A percentile compares a stretch with the other conserved stretches of the same genome.
Conservation (phyloP, 2,329 filamentous ascomycete genomes). For the Myriosclerotinia duriaeana region DNA sequence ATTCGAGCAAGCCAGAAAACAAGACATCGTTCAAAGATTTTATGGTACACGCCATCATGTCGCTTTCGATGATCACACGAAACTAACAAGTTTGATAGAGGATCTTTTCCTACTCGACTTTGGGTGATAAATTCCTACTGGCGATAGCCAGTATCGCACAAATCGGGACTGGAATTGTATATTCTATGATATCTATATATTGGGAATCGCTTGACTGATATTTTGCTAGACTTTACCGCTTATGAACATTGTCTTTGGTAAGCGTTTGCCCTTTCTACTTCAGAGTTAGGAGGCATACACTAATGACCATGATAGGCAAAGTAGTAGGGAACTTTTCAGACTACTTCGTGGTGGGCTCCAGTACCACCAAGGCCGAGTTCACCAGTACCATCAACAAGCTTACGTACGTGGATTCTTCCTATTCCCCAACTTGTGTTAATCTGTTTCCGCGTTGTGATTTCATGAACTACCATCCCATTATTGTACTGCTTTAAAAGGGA, state of each 20-base stretch:
- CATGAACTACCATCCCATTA: background rate
- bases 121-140: conserved; percentile 33
- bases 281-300: background rate
- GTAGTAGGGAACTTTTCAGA: conserved; percentile 37
- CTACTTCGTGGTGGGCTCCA: conserved; percentile 42
- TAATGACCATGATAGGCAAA: conserved; percentile 25
- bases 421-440: background rate
- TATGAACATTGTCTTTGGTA: conserved; percentile 60
- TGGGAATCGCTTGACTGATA: background rate
- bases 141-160: conserved; percentile 29
- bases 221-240: conserved; percentile 51
- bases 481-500: background rate
- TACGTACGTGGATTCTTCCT: conserved; percentile 42
- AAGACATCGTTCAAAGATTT: conserved; percentile 34
- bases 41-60: conserved; percentile 24
- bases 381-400: conserved; percentile 46
- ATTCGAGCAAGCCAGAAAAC: conserved; percentile 34
- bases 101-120: conserved; percentile 36
- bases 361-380: conserved; percentile 45
- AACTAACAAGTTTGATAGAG: conserved; percentile 28
- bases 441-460: too few relatives aligned
- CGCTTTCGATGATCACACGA: background rate
- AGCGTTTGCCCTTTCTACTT: conserved; percentile 24
- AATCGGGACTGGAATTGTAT: conserved; percentile 35
- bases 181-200: conserved; percentile 14